Conservation (phyloP, 768 basidiomycete species). For the Podaxis mareebaensis region DNA sequence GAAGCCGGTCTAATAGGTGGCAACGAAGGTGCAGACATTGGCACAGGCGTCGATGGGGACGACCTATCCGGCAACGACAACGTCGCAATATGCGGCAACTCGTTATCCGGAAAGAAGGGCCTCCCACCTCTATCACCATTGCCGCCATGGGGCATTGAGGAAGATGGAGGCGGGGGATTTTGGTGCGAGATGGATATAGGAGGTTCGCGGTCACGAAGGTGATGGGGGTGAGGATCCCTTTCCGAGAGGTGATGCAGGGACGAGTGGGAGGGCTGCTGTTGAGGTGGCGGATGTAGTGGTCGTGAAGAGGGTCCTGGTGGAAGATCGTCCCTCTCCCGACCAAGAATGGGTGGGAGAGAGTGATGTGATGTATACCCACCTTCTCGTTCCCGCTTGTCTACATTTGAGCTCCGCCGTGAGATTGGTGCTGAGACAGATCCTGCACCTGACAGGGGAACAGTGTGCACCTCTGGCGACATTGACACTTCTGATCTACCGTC, state of each 20-base stretch:
- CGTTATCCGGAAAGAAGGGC: conserved; percentile 56
- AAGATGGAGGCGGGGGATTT: conserved; percentile 8
- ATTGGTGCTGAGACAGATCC: conserved; percentile 38
- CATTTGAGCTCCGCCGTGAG: conserved; percentile 51
- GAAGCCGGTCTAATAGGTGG: conserved; percentile 67
- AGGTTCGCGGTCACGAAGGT: conserved; percentile 15
- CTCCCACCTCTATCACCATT: conserved; percentile 19
- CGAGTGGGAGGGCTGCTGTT: conserved; percentile 23
- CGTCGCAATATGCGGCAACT: conserved; percentile 73
- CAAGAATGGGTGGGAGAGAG: conserved; percentile 37
- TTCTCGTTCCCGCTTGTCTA: conserved; percentile 42
- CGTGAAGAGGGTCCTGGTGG: conserved; percentile 27
- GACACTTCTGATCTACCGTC: conserved; percentile 40
- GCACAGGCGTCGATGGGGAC: conserved; percentile 53
- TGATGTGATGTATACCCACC: conserved; percentile 29
- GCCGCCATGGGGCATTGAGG: neutral
- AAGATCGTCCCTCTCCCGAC: conserved; percentile 35
- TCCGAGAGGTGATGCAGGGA: conserved; percentile 24
- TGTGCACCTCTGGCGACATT: conserved; percentile 55
- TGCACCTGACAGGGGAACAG: conserved; percentile 1
- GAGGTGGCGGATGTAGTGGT: conserved; percentile 17
- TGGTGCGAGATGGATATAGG: conserved; percentile 12
- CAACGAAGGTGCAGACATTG: conserved; percentile 64
- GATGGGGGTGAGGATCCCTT: conserved; percentile 14
- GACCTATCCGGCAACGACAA: conserved; percentile 55